Evolutionary conservation across 768 basidiomycete genomes (phyloP), one percentile per base, ranked within the genome.

Genomic region (Lactarius indigo): DNA sequence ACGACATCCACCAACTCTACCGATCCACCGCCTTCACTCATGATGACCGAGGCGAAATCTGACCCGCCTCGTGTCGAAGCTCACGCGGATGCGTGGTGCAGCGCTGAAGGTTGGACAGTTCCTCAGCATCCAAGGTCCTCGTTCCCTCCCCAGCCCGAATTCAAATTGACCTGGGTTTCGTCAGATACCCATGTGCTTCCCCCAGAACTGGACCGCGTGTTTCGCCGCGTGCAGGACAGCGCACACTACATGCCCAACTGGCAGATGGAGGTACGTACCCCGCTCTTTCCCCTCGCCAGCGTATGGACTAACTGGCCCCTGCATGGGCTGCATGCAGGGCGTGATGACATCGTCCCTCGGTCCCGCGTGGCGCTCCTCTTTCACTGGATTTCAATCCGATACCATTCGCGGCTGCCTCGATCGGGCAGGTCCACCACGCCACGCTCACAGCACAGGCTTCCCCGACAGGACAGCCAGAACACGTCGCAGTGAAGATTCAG

Each of bases 201-300:
- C 0, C 85, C 90, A 0, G 94, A 96, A 69, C 77, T 98, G 3
- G 95, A 98, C 73, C 83, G 85, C 62, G 90, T 99, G 35, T 88
- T 99, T 71, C 85, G 94, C 59, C 81, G 90, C 33, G 96, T 99
- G 0, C 96, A 98, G 74, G 92, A 96, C 70, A 87, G 90, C 71
- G 96, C 96, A 1, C 94, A 99, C 76, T 98, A 98, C 75, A 99
- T 99, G 96, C 96, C 96, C 0, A 90, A 96, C 71, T 96, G 91
- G 91, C 96, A 99, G 75, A 91, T 98, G 88, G 91, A 96, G 85
- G 96, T 93, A 18, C 23, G 77, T 74, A 4, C 7, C 6, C 31
- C 12, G 37, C 20, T 26, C 50, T 47, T 18, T 28, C 63, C 23
- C 12, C 23, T 13, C 37, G 23, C 5, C 47, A 6, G n/a, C 30